A percentile compares a stretch with the other conserved stretches of the same genome.
Evolutionary conservation across 352 stramenopile genomes (phyloP).

Genomic region (Phytophthora vignae): DNA sequence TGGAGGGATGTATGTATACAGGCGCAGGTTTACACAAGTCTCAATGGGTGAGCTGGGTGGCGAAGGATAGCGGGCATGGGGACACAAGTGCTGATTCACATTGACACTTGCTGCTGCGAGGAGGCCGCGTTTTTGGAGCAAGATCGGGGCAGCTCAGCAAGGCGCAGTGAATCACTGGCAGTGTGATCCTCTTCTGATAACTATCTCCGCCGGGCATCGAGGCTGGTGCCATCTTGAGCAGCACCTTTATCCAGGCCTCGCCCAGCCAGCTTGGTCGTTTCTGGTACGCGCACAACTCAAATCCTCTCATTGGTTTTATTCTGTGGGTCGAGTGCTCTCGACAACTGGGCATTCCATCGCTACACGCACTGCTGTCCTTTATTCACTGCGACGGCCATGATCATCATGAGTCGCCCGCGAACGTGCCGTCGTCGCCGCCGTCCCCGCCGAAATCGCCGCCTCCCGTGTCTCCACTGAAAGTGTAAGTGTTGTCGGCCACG

Average conservation of each 20-base stretch:
- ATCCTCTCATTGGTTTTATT: too few relatives aligned
- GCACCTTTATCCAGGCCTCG: not conserved
- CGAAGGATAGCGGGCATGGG: not conserved
- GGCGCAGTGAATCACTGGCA: not conserved
- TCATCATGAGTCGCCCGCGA: slow-evolving; percentile 65
- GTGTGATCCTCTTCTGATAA: not conserved
- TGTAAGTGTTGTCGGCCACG: slow-evolving; percentile 44
- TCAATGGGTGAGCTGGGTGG: not conserved
- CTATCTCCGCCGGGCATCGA: not conserved
- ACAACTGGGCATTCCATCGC: too few relatives aligned
- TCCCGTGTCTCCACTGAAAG: slow-evolving; percentile 70
- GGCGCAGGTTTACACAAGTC: not conserved
- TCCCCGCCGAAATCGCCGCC: slow-evolving; percentile 41
- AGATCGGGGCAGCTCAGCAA: slow-evolving; percentile 3
- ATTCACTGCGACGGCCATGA: not conserved
- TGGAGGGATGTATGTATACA: not conserved
- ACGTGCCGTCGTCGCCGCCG: slow-evolving; percentile 47
- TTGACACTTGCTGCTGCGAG: too few relatives aligned
- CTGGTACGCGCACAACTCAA: too few relatives aligned
- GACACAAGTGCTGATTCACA: not conserved
- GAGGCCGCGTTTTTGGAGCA: slow-evolving; percentile 6
- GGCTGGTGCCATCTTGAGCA: not conserved
- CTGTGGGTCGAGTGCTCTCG: too few relatives aligned
- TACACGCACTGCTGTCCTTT: not conserved
- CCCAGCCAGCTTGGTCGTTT: too few relatives aligned